Conservation (phyloP, 176 grass and related monocot species). For the Pharus latifolius region DNA sequence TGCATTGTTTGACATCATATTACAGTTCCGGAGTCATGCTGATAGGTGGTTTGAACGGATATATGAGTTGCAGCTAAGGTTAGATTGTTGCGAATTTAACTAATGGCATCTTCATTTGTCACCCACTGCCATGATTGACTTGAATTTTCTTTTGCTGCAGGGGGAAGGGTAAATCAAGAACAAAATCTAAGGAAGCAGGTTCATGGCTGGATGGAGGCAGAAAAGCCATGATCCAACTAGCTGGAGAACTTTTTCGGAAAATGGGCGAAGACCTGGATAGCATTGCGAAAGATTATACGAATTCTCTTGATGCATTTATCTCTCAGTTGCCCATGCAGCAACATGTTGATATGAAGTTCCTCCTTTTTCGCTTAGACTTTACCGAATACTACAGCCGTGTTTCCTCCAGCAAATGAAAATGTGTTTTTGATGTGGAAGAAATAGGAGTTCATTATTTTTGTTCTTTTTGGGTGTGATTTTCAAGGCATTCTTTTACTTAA, state of each 20-base stretch:
- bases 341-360: slow-evolving; percentile 90
- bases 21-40: slow-evolving; percentile 68
- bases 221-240: slow-evolving; percentile 81
- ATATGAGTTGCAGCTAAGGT: slow-evolving; percentile 82
- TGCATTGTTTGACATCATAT: slow-evolving; percentile 78
- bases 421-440: slow-evolving; percentile 9
- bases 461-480: slow-evolving; percentile 3
- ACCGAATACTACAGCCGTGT: slow-evolving; percentile 82
- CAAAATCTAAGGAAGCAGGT: slow-evolving; percentile 54
- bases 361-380: slow-evolving; percentile 88
- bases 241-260: slow-evolving; percentile 61
- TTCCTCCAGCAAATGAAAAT: slow-evolving; percentile 46
- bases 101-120: background rate
- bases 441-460: slow-evolving; percentile 15
- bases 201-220: slow-evolving; percentile 57
- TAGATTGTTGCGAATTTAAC: slow-evolving; percentile 12
- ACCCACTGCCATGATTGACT: slow-evolving; percentile 4
- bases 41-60: slow-evolving; percentile 92
- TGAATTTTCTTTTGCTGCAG: slow-evolving; percentile 36
- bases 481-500: slow-evolving; percentile 20
- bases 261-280: slow-evolving; percentile 94
- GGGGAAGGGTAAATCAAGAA: slow-evolving; percentile 51
- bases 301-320: slow-evolving; percentile 84
- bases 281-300: slow-evolving; percentile 78
- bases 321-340: slow-evolving; percentile 83